Evolutionary conservation across 768 basidiomycete genomes (phyloP).

Genomic region (Mycena polygramma): DNA sequence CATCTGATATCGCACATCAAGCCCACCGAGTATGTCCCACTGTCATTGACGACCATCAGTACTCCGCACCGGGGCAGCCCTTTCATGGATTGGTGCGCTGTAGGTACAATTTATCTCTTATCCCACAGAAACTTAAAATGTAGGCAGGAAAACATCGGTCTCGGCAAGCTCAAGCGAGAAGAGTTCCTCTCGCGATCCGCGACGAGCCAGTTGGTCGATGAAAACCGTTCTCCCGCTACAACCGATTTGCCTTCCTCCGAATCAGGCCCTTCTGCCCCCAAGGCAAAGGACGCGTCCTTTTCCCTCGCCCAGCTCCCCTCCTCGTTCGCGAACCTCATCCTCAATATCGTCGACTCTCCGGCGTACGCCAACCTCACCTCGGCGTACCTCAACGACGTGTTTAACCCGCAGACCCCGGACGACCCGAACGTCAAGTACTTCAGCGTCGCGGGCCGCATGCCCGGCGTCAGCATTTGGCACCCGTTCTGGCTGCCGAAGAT

Average conservation of each 20-base stretch:
- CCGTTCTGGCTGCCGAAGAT: conserved; percentile 98
- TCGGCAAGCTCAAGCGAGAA: conserved; percentile 74
- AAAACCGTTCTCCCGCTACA: conserved; percentile 27
- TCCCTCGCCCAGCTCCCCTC: conserved; percentile 75
- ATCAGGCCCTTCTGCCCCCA: conserved; percentile 46
- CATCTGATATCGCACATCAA: conserved; percentile 90
- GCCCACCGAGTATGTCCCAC: conserved; percentile 85
- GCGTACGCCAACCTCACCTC: conserved; percentile 96
- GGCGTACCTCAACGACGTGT: conserved; percentile 79
- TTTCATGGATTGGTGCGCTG: conserved; percentile 99
- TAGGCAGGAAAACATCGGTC: conserved; percentile 87
- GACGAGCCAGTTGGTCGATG: conserved; percentile 11
- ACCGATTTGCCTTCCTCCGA: conserved; percentile 30
- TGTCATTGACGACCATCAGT: conserved; percentile 89
- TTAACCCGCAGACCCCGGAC: conserved; percentile 88
- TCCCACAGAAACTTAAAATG: conserved; percentile 19
- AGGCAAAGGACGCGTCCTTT: conserved; percentile 41
- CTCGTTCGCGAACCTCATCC: conserved; percentile 87
- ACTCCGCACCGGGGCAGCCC: conserved; percentile 97
- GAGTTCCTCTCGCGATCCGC: conserved; percentile 47
- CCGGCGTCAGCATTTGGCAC: conserved; percentile 82
- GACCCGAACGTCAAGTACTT: conserved; percentile 90
- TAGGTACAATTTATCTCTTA: conserved; percentile 53
- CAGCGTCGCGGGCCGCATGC: conserved; percentile 86
- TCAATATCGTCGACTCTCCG: conserved; percentile 93